Evolutionary conservation across 163 green algal species (phyloP), one percentile per base, ranked within the genome.

Genomic region (Smithsoniella earleae): DNA sequence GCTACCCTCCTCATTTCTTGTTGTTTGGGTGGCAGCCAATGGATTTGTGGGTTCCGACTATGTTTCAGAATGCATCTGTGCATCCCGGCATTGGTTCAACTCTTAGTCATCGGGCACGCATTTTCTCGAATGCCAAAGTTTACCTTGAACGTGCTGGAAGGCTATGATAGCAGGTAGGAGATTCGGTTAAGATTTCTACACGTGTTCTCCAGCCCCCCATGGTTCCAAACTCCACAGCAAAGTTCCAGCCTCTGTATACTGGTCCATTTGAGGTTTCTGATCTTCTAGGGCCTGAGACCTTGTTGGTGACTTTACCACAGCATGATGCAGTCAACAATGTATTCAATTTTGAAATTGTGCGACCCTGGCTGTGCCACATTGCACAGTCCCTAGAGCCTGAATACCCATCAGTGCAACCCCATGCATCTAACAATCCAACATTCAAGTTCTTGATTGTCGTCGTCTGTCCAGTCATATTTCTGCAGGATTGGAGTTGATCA

Each of bases 1-100:
- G 52, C 6, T 65, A 36, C 6, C 30, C 52, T 6, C 52, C 52
- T 28, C 52, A 65, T 33, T 33, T 36, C 20, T 13, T 65, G 20
- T 22, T 65, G 6, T 65, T 65, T 6, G 52, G 52, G 25, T 65
- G 52, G 52, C 13, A 30, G 20, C 52, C 52, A 36, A 65, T 6
- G 13, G 52, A 65, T 65, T 65, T 65, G 52, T 13, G 52, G 6
- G 52, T 36, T 65, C n/a, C 52, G 6, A 65, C 33, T 20, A 8
- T 8, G 16, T 30, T 65, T 65, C 25, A 30, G 13, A 30, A 6
- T 65, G 52, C 30, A 65, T 65, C 52, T 33, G 6, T 36, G 52
- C 25, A 33, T 65, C 52, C 52, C 16, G 52, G 33, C 16, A 33
- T 65, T 65, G 52, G 13, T 13, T 22, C 40, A 22, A 22, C 13